These are phyloP conservation scores for Leersia perrieri DNA, from an alignment of 176 grass and related monocot species.

Conservation along the genomic window DNA sequence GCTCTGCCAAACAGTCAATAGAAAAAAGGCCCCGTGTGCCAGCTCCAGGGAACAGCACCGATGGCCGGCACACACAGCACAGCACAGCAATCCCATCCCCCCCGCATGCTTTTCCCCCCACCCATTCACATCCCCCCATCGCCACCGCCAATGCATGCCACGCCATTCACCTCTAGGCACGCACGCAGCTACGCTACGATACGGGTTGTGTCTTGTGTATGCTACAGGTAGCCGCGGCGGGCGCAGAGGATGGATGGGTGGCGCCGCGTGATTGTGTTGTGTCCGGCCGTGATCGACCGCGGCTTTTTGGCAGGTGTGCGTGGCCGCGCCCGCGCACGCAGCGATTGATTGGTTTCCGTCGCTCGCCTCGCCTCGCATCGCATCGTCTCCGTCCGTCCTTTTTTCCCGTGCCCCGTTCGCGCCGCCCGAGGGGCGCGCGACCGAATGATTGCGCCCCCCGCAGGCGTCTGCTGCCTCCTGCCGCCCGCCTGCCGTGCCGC, in stretches of 20 bases:
- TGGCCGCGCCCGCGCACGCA: background rate
- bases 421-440: constrained; percentile 18
- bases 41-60: constrained; percentile 46
- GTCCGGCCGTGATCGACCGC: background rate
- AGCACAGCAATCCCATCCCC: too few species aligned
- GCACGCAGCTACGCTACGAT: too few species aligned
- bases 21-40: constrained; percentile 24
- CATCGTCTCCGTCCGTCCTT: too few species aligned
- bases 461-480: background rate
- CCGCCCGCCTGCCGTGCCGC: too few species aligned
- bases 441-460: constrained; percentile 51
- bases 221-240: too few species aligned
- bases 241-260: too few species aligned
- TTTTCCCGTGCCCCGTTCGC: constrained; percentile 11
- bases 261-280: constrained; percentile 33
- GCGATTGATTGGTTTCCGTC: background rate
- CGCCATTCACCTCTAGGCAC: too few species aligned
- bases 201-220: too few species aligned
- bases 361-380: too few species aligned
- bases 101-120: background rate
- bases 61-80: background rate
- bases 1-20: constrained; percentile 38
- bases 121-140: background rate
- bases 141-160: background rate
- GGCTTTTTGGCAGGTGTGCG: constrained; percentile 31